Evolutionary conservation across 2,329 filamentous ascomycete species (phyloP).

Genomic region (Calonectria ilicicola): DNA sequence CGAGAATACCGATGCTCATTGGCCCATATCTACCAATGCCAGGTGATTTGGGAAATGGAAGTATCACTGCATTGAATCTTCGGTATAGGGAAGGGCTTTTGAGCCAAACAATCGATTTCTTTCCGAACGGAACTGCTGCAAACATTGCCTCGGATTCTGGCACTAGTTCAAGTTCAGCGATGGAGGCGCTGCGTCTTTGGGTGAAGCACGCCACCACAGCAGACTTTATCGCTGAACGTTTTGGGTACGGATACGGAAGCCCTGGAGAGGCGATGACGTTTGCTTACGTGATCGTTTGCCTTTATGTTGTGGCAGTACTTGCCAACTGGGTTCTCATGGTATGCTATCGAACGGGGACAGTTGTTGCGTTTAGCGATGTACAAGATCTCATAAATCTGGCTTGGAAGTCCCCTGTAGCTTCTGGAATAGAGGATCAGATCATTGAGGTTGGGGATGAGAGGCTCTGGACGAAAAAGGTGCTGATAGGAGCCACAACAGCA

Average conservation of each 20-base stretch:
- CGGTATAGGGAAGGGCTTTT: neutral
- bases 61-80: neutral
- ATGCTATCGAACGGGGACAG: neutral
- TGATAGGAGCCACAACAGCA: neutral
- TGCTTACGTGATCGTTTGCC: neutral
- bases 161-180: too few relatives aligned
- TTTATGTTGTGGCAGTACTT: neutral
- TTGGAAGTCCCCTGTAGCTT: neutral
- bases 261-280: slow-evolving; percentile 9
- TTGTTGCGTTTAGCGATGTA: slow-evolving; percentile 2
- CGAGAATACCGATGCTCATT: neutral
- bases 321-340: neutral
- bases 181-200: neutral
- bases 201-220: neutral
- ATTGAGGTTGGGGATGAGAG: neutral
- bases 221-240: slow-evolving; percentile 1
- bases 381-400: slow-evolving; percentile 11
- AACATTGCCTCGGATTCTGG: neutral
- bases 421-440: slow-evolving; percentile 2
- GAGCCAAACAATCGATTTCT: neutral
- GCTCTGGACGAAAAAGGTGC: slow-evolving; percentile 7
- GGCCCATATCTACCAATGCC: neutral
- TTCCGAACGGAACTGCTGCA: neutral
- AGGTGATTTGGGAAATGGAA: neutral
- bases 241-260: slow-evolving; percentile 8